Conservation (phyloP, 352 stramenopile species). For the Phytophthora vignae region DNA sequence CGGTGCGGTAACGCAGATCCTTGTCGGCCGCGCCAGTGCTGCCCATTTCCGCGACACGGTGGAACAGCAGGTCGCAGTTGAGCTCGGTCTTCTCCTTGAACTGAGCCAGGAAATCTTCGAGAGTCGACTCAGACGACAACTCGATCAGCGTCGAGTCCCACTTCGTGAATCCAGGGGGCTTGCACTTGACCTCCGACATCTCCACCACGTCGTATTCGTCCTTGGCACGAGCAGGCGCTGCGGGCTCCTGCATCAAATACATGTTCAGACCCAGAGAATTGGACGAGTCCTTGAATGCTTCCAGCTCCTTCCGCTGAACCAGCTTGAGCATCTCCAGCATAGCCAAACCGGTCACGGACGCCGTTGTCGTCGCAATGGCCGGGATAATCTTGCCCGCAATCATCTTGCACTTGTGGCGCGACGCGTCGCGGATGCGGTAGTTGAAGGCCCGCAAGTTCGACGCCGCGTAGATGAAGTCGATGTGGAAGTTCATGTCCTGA, state of each 20-base stretch:
- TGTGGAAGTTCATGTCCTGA: slow-evolving; percentile 95
- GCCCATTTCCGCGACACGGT: slow-evolving; percentile 77
- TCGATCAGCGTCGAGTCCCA: slow-evolving; percentile 91
- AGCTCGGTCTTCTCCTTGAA: slow-evolving; percentile 80
- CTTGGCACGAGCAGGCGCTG: slow-evolving; percentile 84
- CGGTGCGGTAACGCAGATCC: slow-evolving; percentile 65
- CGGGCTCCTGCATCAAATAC: slow-evolving; percentile 93
- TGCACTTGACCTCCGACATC: slow-evolving; percentile 90
- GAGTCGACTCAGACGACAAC: slow-evolving; percentile 67
- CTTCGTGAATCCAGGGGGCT: slow-evolving; percentile 91
- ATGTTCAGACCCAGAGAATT: slow-evolving; percentile 94
- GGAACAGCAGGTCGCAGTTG: slow-evolving; percentile 87
- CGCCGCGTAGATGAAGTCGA: slow-evolving; percentile 98
- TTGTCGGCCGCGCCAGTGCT: slow-evolving; percentile 62
- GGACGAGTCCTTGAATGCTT: slow-evolving; percentile 92
- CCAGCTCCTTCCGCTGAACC: slow-evolving; percentile 89
- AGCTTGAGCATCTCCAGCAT: slow-evolving; percentile 93
- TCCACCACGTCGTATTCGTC: slow-evolving; percentile 93
- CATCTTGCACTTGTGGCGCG: slow-evolving; percentile 95
- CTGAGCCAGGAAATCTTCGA: slow-evolving; percentile 70
- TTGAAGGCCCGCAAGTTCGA: slow-evolving; percentile 96
- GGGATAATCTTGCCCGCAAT: slow-evolving; percentile 99
- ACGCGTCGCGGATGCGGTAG: slow-evolving; percentile 86
- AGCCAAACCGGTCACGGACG: slow-evolving; percentile 98
- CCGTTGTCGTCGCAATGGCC: slow-evolving; percentile 99